Conservation (phyloP, 352 stramenopile species). For the Phytophthora pini region DNA sequence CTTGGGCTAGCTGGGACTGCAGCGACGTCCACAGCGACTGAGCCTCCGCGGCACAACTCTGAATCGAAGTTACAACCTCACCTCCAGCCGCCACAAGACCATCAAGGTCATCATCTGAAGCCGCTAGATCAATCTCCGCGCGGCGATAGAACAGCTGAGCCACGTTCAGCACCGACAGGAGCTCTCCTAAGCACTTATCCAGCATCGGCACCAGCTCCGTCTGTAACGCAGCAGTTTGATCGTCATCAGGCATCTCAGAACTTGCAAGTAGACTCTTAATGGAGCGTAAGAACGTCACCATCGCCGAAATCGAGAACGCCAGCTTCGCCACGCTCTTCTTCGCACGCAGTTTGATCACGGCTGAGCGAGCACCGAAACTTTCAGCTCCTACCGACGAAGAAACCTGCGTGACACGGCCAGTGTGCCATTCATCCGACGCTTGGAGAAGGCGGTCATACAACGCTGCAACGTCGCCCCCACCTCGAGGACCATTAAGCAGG, state of each 20-base stretch:
- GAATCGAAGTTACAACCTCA: conserved; percentile 61
- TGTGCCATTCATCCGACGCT: conserved; percentile 66
- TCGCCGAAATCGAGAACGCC: conserved; percentile 62
- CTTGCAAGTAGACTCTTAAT: conserved; percentile 40
- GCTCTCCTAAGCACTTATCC: conserved; percentile 55
- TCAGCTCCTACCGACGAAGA: conserved; percentile 33
- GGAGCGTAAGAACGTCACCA: conserved; percentile 53
- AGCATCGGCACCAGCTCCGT: conserved; percentile 43
- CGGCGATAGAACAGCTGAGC: conserved; percentile 69
- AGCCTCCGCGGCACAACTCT: conserved; percentile 59
- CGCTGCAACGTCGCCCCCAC: conserved; percentile 40
- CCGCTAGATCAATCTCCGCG: conserved; percentile 70
- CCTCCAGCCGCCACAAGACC: conserved; percentile 65
- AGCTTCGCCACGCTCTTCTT: conserved; percentile 58
- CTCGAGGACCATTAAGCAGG: conserved; percentile 39
- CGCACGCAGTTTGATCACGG: conserved; percentile 69
- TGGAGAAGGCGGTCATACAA: conserved; percentile 64
- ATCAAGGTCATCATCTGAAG: conserved; percentile 74
- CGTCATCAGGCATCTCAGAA: conserved; percentile 37
- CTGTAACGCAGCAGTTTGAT: conserved; percentile 34
- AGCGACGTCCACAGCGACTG: conserved; percentile 50
- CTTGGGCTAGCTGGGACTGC: conserved; percentile 45
- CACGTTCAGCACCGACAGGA: conserved; percentile 51
- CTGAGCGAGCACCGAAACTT: conserved; percentile 63
- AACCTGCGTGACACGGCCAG: conserved; percentile 27